Conservation (phyloP, 1,139 yeast species). For the Casaregolazyma suthepensis region DNA sequence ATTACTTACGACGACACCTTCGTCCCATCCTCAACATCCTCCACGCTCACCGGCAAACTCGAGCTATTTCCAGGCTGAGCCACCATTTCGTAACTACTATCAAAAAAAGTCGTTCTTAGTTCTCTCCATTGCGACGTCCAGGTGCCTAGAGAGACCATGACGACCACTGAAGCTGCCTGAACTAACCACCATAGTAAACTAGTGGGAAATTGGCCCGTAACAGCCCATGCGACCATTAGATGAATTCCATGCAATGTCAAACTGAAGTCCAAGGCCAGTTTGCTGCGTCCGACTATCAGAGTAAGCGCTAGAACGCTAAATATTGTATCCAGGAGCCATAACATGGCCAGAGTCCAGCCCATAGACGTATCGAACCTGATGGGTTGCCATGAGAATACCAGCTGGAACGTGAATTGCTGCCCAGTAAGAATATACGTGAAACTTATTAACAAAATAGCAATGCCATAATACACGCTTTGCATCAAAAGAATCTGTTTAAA, state of each 20-base stretch:
- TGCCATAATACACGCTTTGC: constrained; percentile 33
- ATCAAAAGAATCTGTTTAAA: constrained; percentile 35
- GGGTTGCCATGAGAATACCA: constrained; percentile 81
- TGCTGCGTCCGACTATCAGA: constrained; percentile 82
- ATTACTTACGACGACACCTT: not conserved
- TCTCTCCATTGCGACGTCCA: constrained; percentile 88
- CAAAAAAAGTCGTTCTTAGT: constrained; percentile 80
- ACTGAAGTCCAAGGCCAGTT: constrained; percentile 94
- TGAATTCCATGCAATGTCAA: constrained; percentile 80
- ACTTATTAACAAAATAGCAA: constrained; percentile 32
- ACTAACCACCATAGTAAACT: constrained; percentile 79
- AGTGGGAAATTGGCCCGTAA: constrained; percentile 60
- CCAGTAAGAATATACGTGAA: constrained; percentile 36
- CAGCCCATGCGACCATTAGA: constrained; percentile 61
- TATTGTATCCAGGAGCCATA: constrained; percentile 75
- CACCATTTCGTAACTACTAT: constrained; percentile 37
- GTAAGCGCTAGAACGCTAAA: constrained; percentile 68
- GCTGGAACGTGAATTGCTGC: constrained; percentile 44
- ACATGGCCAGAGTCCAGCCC: constrained; percentile 63
- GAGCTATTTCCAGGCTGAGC: not conserved
- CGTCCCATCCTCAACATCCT: not conserved
- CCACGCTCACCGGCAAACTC: not conserved
- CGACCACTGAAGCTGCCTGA: constrained; percentile 59
- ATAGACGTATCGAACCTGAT: constrained; percentile 70
- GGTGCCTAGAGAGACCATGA: constrained; percentile 74